phyloP scores from a whole-genome alignment of 176 grass and related monocot species.

The Oryza meridionalis region DNA sequence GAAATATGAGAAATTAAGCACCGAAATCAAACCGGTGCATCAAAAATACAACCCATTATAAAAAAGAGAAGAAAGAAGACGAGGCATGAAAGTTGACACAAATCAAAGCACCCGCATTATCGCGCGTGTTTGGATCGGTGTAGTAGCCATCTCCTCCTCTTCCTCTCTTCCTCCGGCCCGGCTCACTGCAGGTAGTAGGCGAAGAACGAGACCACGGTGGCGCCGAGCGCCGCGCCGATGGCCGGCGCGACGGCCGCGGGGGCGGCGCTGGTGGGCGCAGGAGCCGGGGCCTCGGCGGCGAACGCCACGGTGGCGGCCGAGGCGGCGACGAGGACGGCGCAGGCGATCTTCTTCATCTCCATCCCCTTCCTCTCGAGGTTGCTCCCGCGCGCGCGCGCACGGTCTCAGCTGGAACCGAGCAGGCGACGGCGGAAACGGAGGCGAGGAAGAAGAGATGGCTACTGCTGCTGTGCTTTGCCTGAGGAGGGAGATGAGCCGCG shows the following conservation, averaged over 20 bases:
- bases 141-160: background rate
- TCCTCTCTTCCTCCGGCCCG: conserved; percentile 6
- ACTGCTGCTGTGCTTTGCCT: conserved; percentile 46
- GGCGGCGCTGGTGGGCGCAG: conserved; percentile 56
- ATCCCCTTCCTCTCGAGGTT: conserved; percentile 35
- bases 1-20: conserved; percentile 2
- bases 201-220: conserved; percentile 78
- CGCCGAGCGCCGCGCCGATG: conserved; percentile 54
- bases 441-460: conserved; percentile 38
- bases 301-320: conserved; percentile 68
- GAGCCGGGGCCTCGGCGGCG: conserved; percentile 71
- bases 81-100: background rate
- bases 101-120: conserved; percentile 28
- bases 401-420: background rate
- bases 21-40: conserved; percentile 31
- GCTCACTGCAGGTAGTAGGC: conserved; percentile 75
- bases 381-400: background rate
- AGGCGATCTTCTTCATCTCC: conserved; percentile 98
- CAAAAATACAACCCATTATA: conserved; percentile 25
- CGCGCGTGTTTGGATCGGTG: conserved; percentile 3
- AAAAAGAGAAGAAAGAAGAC: conserved; percentile 24
- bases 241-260: conserved; percentile 53
- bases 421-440: conserved; percentile 28
- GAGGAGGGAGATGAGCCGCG: conserved; percentile 7
- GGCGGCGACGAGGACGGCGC: conserved; percentile 74